A percentile compares a stretch with the other conserved stretches of the same genome.
Evolutionary conservation across 2,329 filamentous ascomycete genomes (phyloP).

Genomic region (Cladophialophora exuberans): DNA sequence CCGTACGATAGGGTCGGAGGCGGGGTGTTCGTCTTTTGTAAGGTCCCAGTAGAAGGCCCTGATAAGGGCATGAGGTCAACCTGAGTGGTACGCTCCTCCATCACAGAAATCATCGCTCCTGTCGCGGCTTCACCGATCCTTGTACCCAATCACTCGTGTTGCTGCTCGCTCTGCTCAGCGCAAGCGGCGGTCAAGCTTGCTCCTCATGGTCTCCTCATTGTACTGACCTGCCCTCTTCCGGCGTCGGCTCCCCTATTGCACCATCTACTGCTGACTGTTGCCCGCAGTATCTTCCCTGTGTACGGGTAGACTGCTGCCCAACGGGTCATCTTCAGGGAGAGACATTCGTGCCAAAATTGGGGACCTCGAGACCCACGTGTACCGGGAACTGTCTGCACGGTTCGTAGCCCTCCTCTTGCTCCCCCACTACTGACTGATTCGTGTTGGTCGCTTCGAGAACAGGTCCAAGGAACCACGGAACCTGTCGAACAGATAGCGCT

Average conservation of each 20-base stretch:
- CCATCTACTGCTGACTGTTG: conserved; percentile 11
- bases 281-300: conserved; percentile 7
- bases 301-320: conserved; percentile 13
- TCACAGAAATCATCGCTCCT: background rate
- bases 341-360: background rate
- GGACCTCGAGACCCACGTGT: background rate
- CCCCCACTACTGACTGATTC: background rate
- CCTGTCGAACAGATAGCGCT: conserved; percentile 4
- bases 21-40: conserved; percentile 11
- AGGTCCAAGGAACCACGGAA: too few species aligned
- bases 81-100: conserved; percentile 5
- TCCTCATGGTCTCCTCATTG: conserved; percentile 1
- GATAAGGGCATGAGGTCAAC: conserved; percentile 22
- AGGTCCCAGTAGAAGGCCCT: conserved; percentile 13
- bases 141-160: conserved; percentile 8
- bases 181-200: conserved; percentile 19
- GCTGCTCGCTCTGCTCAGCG: conserved; percentile 1
- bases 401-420: background rate
- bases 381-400: background rate
- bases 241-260: background rate
- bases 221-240: conserved; percentile 1
- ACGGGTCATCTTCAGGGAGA: conserved; percentile 12
- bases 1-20: background rate
- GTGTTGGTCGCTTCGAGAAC: background rate
- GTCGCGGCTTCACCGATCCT: conserved; percentile 4